Base-by-base conservation (phyloP, 2,329 filamentous ascomycete genomes). In the Trichoderma sp. region DNA sequence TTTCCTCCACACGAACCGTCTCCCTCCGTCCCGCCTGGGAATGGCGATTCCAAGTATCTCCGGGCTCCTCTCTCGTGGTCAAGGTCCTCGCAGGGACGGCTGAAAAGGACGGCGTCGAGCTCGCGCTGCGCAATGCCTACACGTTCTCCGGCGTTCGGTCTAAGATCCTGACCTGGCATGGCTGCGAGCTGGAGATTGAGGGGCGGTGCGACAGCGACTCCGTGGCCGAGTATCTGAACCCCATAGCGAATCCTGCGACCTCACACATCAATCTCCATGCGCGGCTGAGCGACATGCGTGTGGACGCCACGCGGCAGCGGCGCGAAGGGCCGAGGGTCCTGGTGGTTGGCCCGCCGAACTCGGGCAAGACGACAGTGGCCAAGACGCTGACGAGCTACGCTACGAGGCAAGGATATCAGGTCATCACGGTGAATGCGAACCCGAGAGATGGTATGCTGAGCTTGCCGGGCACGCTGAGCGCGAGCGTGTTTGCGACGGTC, bases 71-170 rank as follows among this genome's bases (percentile, higher is more conserved):
- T 35, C 70, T 86, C 62, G 79, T 79, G 49, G 76, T 87, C 59
- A 85, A 94, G 83, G 84, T 98, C 31, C 81, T 93, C 68, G 88
- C 87, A 40, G 96, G 96, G 71, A 93, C 91, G 1, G 96, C 95
- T 60, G 96, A 99, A 80, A 89, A 97, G 76, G 97, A 98, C 78
- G 96, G 96, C 77, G 94, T 95, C 68, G 96, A 99, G 82, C 91
- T 99, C 55, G 94, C 94, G 13, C 86, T 88, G 11, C 91, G 91
- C 68, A 91, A 91, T 63, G 86, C 88, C 11, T 98, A 98, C 82
- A 90, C 86, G 37, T 95, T 99, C 80, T 86, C 87, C 57, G 92
- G 93, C 68, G 88, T 87, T 73, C 96, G 96, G 82, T 92, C 92
- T 69, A 94, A 95, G 71, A 91, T 99, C 76, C 92, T 92, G 79